phyloP scores from a whole-genome alignment of 768 basidiomycete genomes.

The Leucogyrophana mollusca region DNA sequence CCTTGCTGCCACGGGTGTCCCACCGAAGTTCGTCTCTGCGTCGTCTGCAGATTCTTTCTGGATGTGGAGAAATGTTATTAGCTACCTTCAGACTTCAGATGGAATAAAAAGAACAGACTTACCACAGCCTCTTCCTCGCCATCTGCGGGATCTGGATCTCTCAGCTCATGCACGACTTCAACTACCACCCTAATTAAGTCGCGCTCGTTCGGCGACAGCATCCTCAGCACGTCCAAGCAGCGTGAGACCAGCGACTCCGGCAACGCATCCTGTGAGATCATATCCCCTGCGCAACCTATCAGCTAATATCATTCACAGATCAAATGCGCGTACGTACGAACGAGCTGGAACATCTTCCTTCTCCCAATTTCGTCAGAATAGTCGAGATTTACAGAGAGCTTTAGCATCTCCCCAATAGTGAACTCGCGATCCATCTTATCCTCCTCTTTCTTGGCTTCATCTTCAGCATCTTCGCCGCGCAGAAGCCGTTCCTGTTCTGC shows the following conservation, averaged over 20 bases:
- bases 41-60: constrained; percentile 29
- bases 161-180: constrained; percentile 80
- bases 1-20: constrained; percentile 23
- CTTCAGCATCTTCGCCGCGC: constrained; percentile 33
- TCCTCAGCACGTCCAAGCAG: constrained; percentile 82
- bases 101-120: constrained; percentile 1
- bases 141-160: constrained; percentile 47
- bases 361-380: constrained; percentile 92
- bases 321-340: constrained; percentile 52
- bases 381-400: constrained; percentile 76
- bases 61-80: not conserved
- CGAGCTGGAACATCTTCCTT: constrained; percentile 81
- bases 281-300: constrained; percentile 52
- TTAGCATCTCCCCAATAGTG: constrained; percentile 78
- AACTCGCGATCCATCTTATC: constrained; percentile 54
- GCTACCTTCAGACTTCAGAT: not conserved
- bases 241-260: constrained; percentile 67
- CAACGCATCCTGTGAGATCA: constrained; percentile 71
- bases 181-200: constrained; percentile 89
- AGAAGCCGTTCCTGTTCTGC: constrained; percentile 37
- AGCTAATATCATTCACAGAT: constrained; percentile 1
- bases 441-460: constrained; percentile 42
- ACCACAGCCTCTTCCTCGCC: constrained; percentile 39
- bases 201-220: constrained; percentile 68
- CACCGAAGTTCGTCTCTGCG: constrained; percentile 32